phyloP scores from a whole-genome alignment of 148 eudicot species.

The Fagopyrum tataricum region DNA sequence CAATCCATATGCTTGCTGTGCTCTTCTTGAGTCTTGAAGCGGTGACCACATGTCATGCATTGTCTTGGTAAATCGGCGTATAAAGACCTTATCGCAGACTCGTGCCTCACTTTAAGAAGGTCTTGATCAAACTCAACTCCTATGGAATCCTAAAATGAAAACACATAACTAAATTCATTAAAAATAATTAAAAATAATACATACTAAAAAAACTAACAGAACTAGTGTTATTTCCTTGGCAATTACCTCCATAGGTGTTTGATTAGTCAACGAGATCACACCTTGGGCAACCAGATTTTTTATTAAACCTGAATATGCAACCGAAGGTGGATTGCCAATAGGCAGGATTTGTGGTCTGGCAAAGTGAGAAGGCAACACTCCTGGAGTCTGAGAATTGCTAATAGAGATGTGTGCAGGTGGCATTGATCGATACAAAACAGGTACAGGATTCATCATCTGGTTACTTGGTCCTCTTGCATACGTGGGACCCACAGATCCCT shows the following conservation, averaged over 20 bases:
- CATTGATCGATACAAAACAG: constrained; percentile 34
- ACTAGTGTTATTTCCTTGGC: not conserved
- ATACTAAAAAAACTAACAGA: not conserved
- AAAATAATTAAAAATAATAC: not conserved
- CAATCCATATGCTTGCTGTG: constrained; percentile 99
- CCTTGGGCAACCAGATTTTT: constrained; percentile 78
- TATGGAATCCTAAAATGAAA: constrained; percentile 46
- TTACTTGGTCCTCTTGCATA: constrained; percentile 13
- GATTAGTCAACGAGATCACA: constrained; percentile 55
- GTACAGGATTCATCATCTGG: constrained; percentile 24
- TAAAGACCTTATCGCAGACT: constrained; percentile 56
- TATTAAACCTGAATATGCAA: constrained; percentile 53
- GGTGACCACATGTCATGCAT: constrained; percentile 86
- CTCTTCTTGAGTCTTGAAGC: constrained; percentile 84
- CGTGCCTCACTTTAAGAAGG: constrained; percentile 74
- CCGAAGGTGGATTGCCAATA: constrained; percentile 32
- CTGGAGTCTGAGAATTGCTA: constrained; percentile 33
- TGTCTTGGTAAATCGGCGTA: constrained; percentile 87
- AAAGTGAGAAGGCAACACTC: constrained; percentile 33
- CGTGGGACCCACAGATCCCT: constrained; percentile 36
- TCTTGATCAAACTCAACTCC: constrained; percentile 84
- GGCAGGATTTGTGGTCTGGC: constrained; percentile 35
- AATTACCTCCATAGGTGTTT: constrained; percentile 51
- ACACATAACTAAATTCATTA: not conserved
- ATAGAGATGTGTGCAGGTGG: constrained; percentile 35